Conservation (phyloP, 2,329 filamentous ascomycete species). For the Mycosphaerella sp. region DNA sequence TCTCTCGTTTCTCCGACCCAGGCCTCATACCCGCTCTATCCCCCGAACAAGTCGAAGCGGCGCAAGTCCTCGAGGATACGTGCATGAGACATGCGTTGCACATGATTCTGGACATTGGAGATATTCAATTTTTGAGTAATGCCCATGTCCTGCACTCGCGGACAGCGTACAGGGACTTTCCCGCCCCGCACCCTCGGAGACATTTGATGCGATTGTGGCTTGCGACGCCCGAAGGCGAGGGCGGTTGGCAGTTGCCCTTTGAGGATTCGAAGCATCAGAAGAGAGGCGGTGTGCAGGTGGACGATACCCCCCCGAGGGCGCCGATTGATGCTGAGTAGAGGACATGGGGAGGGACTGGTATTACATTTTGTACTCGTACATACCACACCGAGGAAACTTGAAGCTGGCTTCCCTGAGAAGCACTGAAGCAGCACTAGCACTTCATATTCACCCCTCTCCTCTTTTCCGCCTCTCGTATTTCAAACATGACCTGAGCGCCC, state of each 20-base stretch:
- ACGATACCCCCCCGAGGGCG: slow-evolving; percentile 68
- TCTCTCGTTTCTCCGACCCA: slow-evolving; percentile 62
- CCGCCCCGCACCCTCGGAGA: slow-evolving; percentile 61
- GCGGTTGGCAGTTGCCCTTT: slow-evolving; percentile 79
- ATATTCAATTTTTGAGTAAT: slow-evolving; percentile 83
- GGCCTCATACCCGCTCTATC: slow-evolving; percentile 69
- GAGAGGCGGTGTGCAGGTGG: slow-evolving; percentile 80
- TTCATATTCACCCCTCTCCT: slow-evolving; percentile 75
- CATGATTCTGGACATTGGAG: slow-evolving; percentile 79
- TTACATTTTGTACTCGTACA: no score
- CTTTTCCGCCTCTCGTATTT: slow-evolving; percentile 78
- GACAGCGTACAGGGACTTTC: slow-evolving; percentile 69
- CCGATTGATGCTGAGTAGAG: slow-evolving; percentile 68
- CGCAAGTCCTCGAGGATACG: slow-evolving; percentile 65
- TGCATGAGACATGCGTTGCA: slow-evolving; percentile 68
- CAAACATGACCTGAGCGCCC: slow-evolving; percentile 92
- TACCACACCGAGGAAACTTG: no score
- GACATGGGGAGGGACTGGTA: not conserved
- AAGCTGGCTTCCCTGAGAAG: no score
- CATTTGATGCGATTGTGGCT: slow-evolving; percentile 83
- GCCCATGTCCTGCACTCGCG: slow-evolving; percentile 73
- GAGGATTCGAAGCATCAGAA: slow-evolving; percentile 77
- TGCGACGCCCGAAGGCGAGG: slow-evolving; percentile 71
- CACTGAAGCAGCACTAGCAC: slow-evolving; percentile 48
- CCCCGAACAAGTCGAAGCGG: slow-evolving; percentile 60